Percentiles rank a stretch among this genome's conserved stretches.
These are phyloP conservation scores for Sclerotinia subarctica DNA, from an alignment of 2,329 filamentous ascomycete species.

Conservation along the genomic window DNA sequence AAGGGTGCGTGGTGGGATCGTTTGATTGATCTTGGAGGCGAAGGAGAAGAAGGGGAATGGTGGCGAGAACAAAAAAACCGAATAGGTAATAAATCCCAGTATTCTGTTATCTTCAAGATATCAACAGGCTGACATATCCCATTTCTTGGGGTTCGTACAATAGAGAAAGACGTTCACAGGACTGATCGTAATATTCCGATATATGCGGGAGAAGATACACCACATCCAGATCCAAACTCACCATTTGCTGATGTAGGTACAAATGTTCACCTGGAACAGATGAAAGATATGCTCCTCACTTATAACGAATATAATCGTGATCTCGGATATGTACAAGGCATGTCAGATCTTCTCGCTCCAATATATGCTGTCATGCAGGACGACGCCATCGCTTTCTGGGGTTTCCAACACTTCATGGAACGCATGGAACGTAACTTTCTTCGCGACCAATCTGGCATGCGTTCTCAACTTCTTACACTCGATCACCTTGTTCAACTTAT, in stretches of 20 bases:
- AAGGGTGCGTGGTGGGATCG: slow-evolving; percentile 97
- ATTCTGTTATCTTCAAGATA: background rate
- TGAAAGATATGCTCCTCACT: slow-evolving; percentile 98
- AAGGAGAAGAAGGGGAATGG: slow-evolving; percentile 83
- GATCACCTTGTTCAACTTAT: slow-evolving; percentile 96
- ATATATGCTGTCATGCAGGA: slow-evolving; percentile 98
- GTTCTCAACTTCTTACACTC: slow-evolving; percentile 81
- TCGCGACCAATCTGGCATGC: slow-evolving; percentile 94
- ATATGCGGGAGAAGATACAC: slow-evolving; percentile 93
- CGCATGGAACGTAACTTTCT: slow-evolving; percentile 98
- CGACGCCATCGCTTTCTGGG: slow-evolving; percentile 96
- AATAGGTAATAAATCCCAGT: slow-evolving; percentile 66
- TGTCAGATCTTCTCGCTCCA: slow-evolving; percentile 94
- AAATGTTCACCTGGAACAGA: slow-evolving; percentile 95
- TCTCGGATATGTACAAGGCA: slow-evolving; percentile 95
- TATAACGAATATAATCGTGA: slow-evolving; percentile 98
- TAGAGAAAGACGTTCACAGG: slow-evolving; percentile 97
- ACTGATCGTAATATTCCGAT: slow-evolving; percentile 94
- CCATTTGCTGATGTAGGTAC: slow-evolving; percentile 91
- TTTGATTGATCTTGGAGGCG: slow-evolving; percentile 76
- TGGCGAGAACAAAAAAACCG: slow-evolving; percentile 92
- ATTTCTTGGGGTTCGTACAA: slow-evolving; percentile 49
- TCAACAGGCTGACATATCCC: slow-evolving; percentile 42
- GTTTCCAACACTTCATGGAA: slow-evolving; percentile 92
- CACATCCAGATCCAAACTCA: slow-evolving; percentile 92